Percentiles rank a stretch among this genome's conserved stretches.
phyloP scores from a whole-genome alignment of 139 green algal species.

The Chlamydomonas schloesseri region DNA sequence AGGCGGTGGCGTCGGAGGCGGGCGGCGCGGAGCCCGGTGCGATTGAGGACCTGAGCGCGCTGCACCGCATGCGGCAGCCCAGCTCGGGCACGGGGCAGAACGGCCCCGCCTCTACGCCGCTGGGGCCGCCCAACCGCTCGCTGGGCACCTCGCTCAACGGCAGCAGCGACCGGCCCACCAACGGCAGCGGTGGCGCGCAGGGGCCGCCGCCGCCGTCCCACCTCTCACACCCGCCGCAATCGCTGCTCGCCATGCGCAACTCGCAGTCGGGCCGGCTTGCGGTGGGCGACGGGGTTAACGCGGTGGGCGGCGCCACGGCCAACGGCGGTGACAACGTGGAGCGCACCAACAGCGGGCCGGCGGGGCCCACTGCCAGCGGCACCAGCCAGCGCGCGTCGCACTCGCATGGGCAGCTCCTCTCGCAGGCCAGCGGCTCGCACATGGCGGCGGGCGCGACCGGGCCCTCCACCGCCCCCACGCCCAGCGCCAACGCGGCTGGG shows the following conservation, averaged over 20 bases:
- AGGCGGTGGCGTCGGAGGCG: neutral
- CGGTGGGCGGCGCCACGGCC: too few species aligned
- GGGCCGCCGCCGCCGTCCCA: neutral
- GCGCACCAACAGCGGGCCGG: neutral
- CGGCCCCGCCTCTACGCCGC: neutral
- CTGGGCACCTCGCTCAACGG: conserved; percentile 27
- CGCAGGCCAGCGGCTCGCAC: too few species aligned
- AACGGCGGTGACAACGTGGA: neutral
- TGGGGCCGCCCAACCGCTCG: neutral
- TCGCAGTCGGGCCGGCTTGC: conserved; percentile 18
- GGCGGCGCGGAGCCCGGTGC: neutral
- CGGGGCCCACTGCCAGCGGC: too few species aligned
- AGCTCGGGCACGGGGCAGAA: conserved; percentile 13
- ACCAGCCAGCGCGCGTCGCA: too few species aligned
- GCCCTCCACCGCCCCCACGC: neutral
- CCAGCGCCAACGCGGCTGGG: too few species aligned
- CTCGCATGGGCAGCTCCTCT: neutral
- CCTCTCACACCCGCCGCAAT: conserved; percentile 2
- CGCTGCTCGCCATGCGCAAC: conserved; percentile 1
- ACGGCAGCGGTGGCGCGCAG: conserved; percentile 18
- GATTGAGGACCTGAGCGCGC: conserved; percentile 3
- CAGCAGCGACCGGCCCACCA: conserved; percentile 40
- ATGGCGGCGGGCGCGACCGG: neutral
- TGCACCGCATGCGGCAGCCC: conserved; percentile 4
- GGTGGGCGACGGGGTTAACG: neutral